These are phyloP conservation scores for Schwanniomyces etchellsii DNA, from an alignment of 1,139 yeast genomes.

Conservation along the genomic window DNA sequence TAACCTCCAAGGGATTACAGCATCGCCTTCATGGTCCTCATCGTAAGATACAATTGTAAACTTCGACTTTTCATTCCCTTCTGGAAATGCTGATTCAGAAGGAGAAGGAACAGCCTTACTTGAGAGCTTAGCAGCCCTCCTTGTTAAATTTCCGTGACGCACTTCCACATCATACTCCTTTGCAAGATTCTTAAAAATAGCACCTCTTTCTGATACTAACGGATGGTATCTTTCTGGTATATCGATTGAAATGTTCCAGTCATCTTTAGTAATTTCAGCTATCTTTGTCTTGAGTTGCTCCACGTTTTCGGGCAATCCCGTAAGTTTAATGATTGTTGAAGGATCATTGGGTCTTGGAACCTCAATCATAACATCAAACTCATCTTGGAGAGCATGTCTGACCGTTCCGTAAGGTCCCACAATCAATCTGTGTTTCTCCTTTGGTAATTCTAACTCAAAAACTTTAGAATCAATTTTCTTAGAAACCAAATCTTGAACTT, in stretches of 20 bases:
- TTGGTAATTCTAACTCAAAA: constrained; percentile 57
- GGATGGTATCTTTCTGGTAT: constrained; percentile 58
- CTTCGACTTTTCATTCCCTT: constrained; percentile 31
- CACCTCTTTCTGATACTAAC: constrained; percentile 65
- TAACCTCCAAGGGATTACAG: constrained; percentile 60
- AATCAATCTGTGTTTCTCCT: constrained; percentile 69
- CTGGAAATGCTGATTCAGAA: constrained; percentile 47
- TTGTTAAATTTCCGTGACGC: constrained; percentile 50
- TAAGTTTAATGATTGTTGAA: constrained; percentile 40
- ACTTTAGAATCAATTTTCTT: constrained; percentile 60
- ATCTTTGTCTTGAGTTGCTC: constrained; percentile 50
- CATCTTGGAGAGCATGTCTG: constrained; percentile 69
- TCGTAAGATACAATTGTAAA: constrained; percentile 38
- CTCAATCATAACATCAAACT: constrained; percentile 55
- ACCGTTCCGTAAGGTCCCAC: constrained; percentile 80
- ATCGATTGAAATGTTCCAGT: constrained; percentile 41
- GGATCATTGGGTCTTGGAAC: constrained; percentile 62
- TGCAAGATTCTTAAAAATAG: constrained; percentile 53
- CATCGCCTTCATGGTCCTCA: constrained; percentile 18
- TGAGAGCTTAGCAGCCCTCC: constrained; percentile 48
- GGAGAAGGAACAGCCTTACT: constrained; percentile 39
- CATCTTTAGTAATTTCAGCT: constrained; percentile 48
- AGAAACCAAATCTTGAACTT: constrained; percentile 58
- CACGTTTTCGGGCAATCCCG: constrained; percentile 61
- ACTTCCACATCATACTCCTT: constrained; percentile 54